These are phyloP conservation scores for Ampelomyces quisqualis DNA, from an alignment of 2,329 filamentous ascomycete species.

Conservation along the genomic window DNA sequence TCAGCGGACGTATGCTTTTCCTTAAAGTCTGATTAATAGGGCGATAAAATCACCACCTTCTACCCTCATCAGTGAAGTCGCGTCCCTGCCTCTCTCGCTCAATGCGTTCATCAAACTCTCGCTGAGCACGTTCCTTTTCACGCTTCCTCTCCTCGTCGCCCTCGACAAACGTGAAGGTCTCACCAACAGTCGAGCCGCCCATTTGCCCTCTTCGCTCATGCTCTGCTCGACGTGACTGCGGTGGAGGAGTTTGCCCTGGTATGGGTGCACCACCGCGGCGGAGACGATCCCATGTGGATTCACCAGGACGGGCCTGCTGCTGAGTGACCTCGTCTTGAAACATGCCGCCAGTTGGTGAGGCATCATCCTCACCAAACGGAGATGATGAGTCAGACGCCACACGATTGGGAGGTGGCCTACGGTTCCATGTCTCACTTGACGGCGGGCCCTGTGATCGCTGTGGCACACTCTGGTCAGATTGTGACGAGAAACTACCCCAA, in stretches of 20 bases:
- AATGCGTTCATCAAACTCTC: constrained; percentile 52
- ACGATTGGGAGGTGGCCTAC: constrained; percentile 9
- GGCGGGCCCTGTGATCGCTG: constrained; percentile 12
- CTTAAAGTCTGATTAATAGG: no score
- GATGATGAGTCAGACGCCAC: constrained; percentile 11
- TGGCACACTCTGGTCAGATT: constrained; percentile 9
- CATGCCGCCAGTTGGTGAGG: constrained; percentile 42
- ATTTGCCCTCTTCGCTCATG: constrained; percentile 26
- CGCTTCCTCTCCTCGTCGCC: constrained; percentile 47
- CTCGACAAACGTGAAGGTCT: constrained; percentile 49
- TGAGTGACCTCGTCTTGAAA: constrained; percentile 36
- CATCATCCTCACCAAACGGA: constrained; percentile 33
- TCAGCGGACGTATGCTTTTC: not conserved
- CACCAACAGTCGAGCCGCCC: constrained; percentile 40
- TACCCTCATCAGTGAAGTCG: constrained; percentile 17
- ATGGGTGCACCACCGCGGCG: constrained; percentile 36
- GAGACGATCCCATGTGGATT: constrained; percentile 50
- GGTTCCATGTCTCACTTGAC: constrained; percentile 7
- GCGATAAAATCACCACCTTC: constrained; percentile 31
- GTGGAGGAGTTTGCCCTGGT: constrained; percentile 14
- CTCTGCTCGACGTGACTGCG: constrained; percentile 17
- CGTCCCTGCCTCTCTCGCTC: constrained; percentile 52
- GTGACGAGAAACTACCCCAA: constrained; percentile 19
- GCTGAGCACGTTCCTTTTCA: constrained; percentile 51
- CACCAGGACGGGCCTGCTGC: constrained; percentile 25